Evolutionary conservation across 768 basidiomycete species (phyloP).

Genomic region (Leccinellum luteum): DNA sequence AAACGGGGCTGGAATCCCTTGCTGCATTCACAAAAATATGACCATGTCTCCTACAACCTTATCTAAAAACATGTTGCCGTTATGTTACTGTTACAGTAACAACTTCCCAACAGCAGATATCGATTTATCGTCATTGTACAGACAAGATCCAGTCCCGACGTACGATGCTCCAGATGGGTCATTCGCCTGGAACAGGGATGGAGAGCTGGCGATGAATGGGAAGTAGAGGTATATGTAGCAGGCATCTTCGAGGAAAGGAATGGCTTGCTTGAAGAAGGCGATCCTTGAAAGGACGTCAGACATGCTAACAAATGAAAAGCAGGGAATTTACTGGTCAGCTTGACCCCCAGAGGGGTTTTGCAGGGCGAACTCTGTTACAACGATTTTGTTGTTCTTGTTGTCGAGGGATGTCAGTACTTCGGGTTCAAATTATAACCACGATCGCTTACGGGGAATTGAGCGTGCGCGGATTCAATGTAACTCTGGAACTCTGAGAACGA

Average conservation of each 20-base stretch:
- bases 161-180: conserved; percentile 9
- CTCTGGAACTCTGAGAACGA: conserved; percentile 28
- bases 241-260: conserved; percentile 33
- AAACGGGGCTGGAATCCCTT: neutral
- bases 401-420: conserved; percentile 1
- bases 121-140: conserved; percentile 32
- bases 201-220: conserved; percentile 36
- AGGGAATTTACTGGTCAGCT: conserved; percentile 26
- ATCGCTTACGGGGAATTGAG: conserved; percentile 26
- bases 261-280: conserved; percentile 33
- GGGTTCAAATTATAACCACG: neutral
- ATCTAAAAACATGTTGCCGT: no score
- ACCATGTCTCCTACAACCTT: no score
- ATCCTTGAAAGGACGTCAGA: conserved; percentile 18
- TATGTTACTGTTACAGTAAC: conserved; percentile 21
- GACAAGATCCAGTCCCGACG: conserved; percentile 31
- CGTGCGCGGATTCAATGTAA: conserved; percentile 26
- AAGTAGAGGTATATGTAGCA: conserved; percentile 36
- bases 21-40: neutral
- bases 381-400: conserved; percentile 23
- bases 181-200: conserved; percentile 23
- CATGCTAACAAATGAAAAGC: neutral
- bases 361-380: conserved; percentile 35
- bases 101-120: conserved; percentile 26
- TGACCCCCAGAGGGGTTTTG: conserved; percentile 30